Evolutionary conservation across 345 rosid species (phyloP).

Genomic region (Combretum micranthum): DNA sequence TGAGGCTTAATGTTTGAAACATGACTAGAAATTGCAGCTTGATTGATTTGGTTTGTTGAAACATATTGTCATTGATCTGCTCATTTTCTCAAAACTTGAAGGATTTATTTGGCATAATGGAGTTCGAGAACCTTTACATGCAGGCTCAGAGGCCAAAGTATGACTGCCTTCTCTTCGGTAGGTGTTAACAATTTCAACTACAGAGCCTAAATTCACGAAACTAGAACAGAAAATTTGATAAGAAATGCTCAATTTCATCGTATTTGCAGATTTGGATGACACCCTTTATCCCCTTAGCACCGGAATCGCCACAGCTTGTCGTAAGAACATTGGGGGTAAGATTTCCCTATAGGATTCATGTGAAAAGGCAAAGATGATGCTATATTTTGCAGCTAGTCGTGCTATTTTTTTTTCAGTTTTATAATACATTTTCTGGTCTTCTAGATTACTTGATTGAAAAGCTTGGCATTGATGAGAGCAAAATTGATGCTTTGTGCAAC

Average conservation of each 20-base stretch:
- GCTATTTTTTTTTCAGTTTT: not conserved
- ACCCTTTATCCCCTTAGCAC: constrained; percentile 79
- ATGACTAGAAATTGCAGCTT: no score
- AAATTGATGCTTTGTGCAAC: constrained; percentile 56
- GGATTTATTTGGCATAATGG: constrained; percentile 40
- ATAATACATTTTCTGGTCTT: constrained; percentile 2
- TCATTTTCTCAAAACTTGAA: constrained; percentile 18
- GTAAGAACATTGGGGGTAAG: constrained; percentile 34
- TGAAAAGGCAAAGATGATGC: not conserved
- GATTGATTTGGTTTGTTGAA: not conserved
- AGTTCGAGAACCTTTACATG: constrained; percentile 34
- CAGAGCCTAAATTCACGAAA: not conserved
- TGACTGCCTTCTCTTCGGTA: constrained; percentile 87
- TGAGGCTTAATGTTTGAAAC: no score
- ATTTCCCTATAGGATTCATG: not conserved
- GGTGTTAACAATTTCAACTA: constrained; percentile 4
- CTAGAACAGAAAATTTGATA: not conserved
- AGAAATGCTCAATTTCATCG: not conserved
- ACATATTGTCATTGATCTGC: constrained; percentile 12
- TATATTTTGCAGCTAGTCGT: not conserved
- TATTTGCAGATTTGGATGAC: constrained; percentile 74
- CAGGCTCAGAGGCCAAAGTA: constrained; percentile 39
- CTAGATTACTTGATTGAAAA: constrained; percentile 82
- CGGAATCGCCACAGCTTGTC: constrained; percentile 54
- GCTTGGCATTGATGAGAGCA: constrained; percentile 63